phyloP scores from a whole-genome alignment of 192 early-diverging fungal genomes.

The Spizellomyces punctatus region DNA sequence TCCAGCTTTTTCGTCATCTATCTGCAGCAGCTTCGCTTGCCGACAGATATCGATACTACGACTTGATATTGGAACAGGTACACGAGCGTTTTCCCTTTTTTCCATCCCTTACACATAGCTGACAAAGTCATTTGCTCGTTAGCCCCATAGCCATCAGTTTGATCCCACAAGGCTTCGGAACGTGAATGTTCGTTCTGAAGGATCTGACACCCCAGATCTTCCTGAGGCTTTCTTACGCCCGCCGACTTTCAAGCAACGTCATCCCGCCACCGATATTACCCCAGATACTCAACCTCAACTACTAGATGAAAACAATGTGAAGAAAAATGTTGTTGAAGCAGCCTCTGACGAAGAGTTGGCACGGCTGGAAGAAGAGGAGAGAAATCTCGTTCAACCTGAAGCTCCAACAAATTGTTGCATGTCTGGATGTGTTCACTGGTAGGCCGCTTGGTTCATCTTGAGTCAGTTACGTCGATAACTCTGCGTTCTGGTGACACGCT shows the following conservation, averaged over 20 bases:
- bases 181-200: not conserved
- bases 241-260: not conserved
- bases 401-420: conserved; percentile 27
- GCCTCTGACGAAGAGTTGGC: not conserved
- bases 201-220: not conserved
- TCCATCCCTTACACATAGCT: not conserved
- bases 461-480: not conserved
- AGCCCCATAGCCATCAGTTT: conserved; percentile 17
- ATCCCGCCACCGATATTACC: conserved; percentile 3
- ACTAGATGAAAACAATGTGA: conserved; percentile 1
- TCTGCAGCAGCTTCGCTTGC: too few species aligned
- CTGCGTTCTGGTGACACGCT: not conserved
- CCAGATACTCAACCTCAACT: not conserved
- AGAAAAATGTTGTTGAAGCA: not conserved
- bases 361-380: not conserved
- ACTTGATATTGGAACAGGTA: conserved; percentile 27
- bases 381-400: conserved; percentile 2
- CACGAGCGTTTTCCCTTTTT: not conserved
- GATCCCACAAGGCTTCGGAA: not conserved
- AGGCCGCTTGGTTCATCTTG: not conserved
- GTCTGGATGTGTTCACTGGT: conserved; percentile 25
- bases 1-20: too few species aligned
- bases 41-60: conserved; percentile 6
- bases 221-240: not conserved
- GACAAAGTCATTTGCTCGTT: not conserved